These are phyloP conservation scores for Metarhizium guizhouense DNA, from an alignment of 2,329 filamentous ascomycete species.

Conservation along the genomic window DNA sequence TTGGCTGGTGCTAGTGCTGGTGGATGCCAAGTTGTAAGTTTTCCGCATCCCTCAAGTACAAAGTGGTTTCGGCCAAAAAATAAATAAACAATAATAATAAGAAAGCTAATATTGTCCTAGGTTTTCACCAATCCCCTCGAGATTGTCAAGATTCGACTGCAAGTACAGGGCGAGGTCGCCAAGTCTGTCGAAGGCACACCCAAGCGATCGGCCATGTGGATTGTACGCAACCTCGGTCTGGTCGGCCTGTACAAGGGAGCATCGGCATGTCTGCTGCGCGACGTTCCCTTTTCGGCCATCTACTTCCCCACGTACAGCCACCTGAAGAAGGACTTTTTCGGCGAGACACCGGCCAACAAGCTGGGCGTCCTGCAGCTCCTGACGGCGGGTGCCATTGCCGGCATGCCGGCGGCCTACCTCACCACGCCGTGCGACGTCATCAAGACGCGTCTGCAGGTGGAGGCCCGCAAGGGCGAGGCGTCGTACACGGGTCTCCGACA, in stretches of 20 bases:
- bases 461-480: slow-evolving; percentile 90
- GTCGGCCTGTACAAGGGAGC: slow-evolving; percentile 95
- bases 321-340: slow-evolving; percentile 85
- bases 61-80: not conserved
- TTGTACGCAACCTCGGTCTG: slow-evolving; percentile 88
- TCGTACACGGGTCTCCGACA: slow-evolving; percentile 82
- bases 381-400: slow-evolving; percentile 87
- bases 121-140: slow-evolving; percentile 97
- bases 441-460: slow-evolving; percentile 96
- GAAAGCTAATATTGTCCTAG: slow-evolving; percentile 30
- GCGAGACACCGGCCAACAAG: slow-evolving; percentile 79
- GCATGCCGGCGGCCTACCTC: slow-evolving; percentile 87
- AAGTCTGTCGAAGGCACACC: slow-evolving; percentile 76
- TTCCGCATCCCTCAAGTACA: not conserved
- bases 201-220: slow-evolving; percentile 94
- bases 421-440: slow-evolving; percentile 98
- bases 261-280: slow-evolving; percentile 84
- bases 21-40: slow-evolving; percentile 87
- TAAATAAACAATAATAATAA: too few species aligned
- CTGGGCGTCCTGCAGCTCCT: slow-evolving; percentile 85
- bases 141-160: slow-evolving; percentile 97
- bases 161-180: slow-evolving; percentile 91
- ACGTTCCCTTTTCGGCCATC: slow-evolving; percentile 96
- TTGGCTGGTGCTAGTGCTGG: slow-evolving; percentile 84
- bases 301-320: slow-evolving; percentile 98